Conservation (phyloP, 805 yeast species). For the Yamadazyma paraphyllophila region DNA sequence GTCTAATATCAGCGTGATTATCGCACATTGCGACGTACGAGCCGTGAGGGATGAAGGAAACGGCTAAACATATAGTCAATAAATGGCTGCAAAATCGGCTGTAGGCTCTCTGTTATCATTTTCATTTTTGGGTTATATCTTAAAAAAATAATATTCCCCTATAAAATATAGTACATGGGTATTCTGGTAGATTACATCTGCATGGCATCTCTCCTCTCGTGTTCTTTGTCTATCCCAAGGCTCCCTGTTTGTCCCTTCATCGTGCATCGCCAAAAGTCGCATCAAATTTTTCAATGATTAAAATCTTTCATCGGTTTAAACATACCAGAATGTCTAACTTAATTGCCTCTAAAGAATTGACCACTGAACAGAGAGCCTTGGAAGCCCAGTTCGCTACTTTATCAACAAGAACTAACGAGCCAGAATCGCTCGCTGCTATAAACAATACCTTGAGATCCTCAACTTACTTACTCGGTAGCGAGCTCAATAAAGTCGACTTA, state of each 20-base stretch:
- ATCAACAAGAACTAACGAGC: conserved; percentile 54
- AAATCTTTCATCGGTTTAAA: conserved; percentile 5
- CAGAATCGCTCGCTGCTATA: conserved; percentile 45
- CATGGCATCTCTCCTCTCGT: neutral
- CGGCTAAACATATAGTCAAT: no score
- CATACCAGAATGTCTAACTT: conserved; percentile 6
- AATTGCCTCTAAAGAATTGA: conserved; percentile 10
- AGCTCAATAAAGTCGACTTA: conserved; percentile 69
- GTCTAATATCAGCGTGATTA: neutral
- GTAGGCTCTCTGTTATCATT: no score
- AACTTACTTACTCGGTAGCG: conserved; percentile 69
- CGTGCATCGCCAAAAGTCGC: conserved; percentile 6
- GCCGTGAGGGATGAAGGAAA: no score
- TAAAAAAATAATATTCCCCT: no score
- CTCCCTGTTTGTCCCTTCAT: neutral
- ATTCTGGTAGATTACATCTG: neutral
- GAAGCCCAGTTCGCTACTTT: conserved; percentile 78
- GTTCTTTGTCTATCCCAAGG: no score
- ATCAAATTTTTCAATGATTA: conserved; percentile 9
- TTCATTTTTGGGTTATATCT: no score
- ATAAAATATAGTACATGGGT: no score
- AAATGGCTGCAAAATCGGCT: no score
- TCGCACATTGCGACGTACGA: no score
- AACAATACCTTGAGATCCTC: conserved; percentile 66
- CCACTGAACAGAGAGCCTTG: conserved; percentile 60